phyloP scores from a whole-genome alignment of 108 stramenopile species.

The Cyclotella sp. region DNA sequence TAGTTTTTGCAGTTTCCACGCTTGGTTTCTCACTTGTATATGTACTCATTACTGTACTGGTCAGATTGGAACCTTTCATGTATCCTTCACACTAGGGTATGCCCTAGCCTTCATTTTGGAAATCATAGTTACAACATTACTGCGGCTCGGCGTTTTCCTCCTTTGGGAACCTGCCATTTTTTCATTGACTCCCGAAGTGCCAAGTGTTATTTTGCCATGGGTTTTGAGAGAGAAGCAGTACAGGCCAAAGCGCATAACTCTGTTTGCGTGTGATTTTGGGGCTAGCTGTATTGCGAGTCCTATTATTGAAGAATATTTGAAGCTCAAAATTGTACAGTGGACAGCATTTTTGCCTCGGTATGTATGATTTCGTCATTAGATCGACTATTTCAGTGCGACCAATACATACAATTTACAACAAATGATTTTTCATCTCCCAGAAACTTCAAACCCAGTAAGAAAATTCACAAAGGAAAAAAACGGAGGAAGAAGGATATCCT shows the following conservation, averaged over 20 bases:
- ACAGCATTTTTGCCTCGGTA: slow-evolving; percentile 59
- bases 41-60: no score
- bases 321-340: slow-evolving; percentile 75
- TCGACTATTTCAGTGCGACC: background rate
- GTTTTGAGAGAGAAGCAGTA: slow-evolving; percentile 81
- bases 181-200: slow-evolving; percentile 63
- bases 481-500: slow-evolving; percentile 37
- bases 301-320: slow-evolving; percentile 87
- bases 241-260: slow-evolving; percentile 80
- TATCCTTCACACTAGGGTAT: slow-evolving; percentile 81
- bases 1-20: background rate
- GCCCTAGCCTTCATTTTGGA: slow-evolving; percentile 68
- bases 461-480: slow-evolving; percentile 54
- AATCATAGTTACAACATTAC: slow-evolving; percentile 69
- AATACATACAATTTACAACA: background rate
- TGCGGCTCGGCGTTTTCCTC: slow-evolving; percentile 73
- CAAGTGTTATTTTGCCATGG: slow-evolving; percentile 80
- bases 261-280: slow-evolving; percentile 85
- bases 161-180: slow-evolving; percentile 83
- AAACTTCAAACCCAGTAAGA: slow-evolving; percentile 67
- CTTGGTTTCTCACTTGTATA: background rate
- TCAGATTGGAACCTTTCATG: slow-evolving; percentile 68
- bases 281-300: slow-evolving; percentile 83
- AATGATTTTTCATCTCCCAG: slow-evolving; percentile 29
- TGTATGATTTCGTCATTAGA: background rate